Conservation (phyloP, 257 asterid genomes). For the Eucommia ulmoides region DNA sequence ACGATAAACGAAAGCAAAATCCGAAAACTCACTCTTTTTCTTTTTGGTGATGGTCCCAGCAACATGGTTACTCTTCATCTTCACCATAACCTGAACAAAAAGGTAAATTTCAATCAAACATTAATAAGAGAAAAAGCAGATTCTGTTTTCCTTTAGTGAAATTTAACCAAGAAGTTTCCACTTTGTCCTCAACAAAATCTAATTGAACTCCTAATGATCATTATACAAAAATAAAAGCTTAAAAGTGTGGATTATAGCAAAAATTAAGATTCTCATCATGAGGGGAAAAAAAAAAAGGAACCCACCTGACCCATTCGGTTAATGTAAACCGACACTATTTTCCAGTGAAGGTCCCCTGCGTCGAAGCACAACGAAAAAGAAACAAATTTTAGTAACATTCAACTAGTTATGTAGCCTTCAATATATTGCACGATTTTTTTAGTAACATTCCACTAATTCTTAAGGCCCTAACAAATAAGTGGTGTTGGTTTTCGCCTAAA, state of each 20-base stretch:
- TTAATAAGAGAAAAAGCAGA: constrained; percentile 15
- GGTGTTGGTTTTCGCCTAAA: too few relatives aligned
- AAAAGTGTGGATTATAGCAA: neutral
- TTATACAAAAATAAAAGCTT: neutral
- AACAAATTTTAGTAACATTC: neutral
- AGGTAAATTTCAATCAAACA: constrained; percentile 15
- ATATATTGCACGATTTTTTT: neutral
- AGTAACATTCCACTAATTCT: too few relatives aligned
- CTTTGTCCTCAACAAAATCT: neutral
- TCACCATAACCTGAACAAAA: constrained; percentile 49
- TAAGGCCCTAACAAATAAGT: too few relatives aligned
- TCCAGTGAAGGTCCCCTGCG: constrained; percentile 99
- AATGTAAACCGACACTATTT: constrained; percentile 81
- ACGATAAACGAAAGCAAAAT: too few relatives aligned
- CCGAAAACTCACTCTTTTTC: constrained; percentile 85
- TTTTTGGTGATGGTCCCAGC: constrained; percentile 98
- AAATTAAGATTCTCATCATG: neutral
- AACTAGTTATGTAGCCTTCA: neutral
- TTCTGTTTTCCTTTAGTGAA: neutral
- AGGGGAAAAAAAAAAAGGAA: neutral
- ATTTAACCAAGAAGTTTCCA: neutral
- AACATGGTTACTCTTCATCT: constrained; percentile 92
- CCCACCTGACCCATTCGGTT: constrained; percentile 80
- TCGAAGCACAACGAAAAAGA: neutral
- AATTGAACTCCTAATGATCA: neutral